Conservation (phyloP, 352 stramenopile species). For the Poterioochromonas sp. region DNA sequence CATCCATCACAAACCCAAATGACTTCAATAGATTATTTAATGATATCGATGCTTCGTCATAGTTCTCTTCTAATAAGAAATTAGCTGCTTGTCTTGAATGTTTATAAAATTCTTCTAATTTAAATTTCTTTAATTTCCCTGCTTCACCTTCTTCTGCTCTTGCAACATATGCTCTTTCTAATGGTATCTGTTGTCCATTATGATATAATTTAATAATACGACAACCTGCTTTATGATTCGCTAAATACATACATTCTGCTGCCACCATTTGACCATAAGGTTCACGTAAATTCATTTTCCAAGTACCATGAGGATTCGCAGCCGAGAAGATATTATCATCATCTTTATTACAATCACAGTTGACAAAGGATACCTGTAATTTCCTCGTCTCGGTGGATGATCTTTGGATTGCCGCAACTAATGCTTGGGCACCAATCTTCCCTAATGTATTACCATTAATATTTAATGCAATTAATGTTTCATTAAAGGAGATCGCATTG, state of each 20-base stretch:
- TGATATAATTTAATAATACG: neutral
- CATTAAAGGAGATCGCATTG: slow-evolving; percentile 30
- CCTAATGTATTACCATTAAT: slow-evolving; percentile 31
- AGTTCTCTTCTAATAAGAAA: neutral
- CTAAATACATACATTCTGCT: slow-evolving; percentile 30
- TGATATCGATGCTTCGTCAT: neutral
- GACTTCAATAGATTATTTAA: neutral
- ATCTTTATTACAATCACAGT: slow-evolving; percentile 27
- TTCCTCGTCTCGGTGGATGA: neutral
- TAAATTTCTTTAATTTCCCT: slow-evolving; percentile 26
- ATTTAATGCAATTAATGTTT: slow-evolving; percentile 15
- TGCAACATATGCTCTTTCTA: slow-evolving; percentile 5
- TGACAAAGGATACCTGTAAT: slow-evolving; percentile 27
- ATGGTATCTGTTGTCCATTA: neutral
- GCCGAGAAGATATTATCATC: slow-evolving; percentile 18
- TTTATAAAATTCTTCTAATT: slow-evolving; percentile 24
- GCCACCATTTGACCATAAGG: slow-evolving; percentile 35
- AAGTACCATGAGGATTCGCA: slow-evolving; percentile 27
- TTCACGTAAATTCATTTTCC: slow-evolving; percentile 8
- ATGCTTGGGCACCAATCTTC: slow-evolving; percentile 21
- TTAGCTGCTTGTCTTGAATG: neutral
- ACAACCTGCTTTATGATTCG: slow-evolving; percentile 26
- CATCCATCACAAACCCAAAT: slow-evolving; percentile 28
- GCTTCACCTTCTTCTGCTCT: slow-evolving; percentile 3
- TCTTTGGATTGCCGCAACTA: slow-evolving; percentile 29